A percentile compares a stretch with the other conserved stretches of the same genome.
Conservation (phyloP, 305 asterid species). For the Plantago coronopus region DNA sequence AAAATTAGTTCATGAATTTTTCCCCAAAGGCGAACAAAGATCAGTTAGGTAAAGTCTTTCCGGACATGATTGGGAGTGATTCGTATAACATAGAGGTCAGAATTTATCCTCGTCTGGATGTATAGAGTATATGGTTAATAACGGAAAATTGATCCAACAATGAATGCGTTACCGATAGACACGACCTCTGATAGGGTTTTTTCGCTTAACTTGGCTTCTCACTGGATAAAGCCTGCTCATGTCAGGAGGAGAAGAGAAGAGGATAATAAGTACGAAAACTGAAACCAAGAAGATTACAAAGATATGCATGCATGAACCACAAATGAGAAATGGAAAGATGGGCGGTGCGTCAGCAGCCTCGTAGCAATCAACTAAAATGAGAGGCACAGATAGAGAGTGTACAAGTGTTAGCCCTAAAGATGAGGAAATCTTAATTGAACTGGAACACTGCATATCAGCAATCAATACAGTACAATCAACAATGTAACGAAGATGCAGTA, state of each 20-base stretch:
- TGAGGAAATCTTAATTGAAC: constrained; percentile 1
- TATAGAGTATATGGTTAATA: background rate
- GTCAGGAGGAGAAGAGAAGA: background rate
- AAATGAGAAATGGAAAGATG: constrained; percentile 4
- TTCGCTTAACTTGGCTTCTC: background rate
- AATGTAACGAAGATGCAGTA: background rate
- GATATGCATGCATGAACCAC: constrained; percentile 2
- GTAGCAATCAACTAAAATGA: constrained; percentile 11
- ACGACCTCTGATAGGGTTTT: background rate
- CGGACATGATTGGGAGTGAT: too few species aligned
- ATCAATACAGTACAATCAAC: constrained; percentile 2
- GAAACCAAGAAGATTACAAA: background rate
- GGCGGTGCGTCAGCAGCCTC: constrained; percentile 16
- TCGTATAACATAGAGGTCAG: background rate
- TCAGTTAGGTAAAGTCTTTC: background rate
- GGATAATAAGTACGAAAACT: background rate
- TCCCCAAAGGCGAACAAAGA: background rate
- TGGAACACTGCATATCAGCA: background rate
- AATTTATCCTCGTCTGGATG: background rate
- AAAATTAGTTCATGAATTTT: background rate
- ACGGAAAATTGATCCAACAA: background rate
- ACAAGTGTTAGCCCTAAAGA: background rate
- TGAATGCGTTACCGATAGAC: background rate
- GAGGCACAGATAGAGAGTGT: background rate
- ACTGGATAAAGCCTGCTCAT: background rate